These are phyloP conservation scores for Solanum aculeatissimum DNA, from an alignment of 305 asterid genomes.

Conservation along the genomic window DNA sequence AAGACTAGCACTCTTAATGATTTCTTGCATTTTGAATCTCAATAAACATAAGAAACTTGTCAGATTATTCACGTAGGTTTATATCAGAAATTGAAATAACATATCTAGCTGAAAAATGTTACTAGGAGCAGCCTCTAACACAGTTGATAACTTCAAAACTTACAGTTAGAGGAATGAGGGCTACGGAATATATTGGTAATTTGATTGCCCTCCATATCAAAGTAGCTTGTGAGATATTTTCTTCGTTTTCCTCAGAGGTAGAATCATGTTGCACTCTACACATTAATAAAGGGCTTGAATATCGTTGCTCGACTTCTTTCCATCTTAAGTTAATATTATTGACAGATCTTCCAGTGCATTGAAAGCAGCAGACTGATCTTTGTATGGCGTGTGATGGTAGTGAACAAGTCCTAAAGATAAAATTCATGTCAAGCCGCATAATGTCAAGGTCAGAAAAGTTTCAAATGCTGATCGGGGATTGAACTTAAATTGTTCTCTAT, in stretches of 20 bases:
- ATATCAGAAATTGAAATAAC: background rate
- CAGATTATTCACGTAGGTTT: background rate
- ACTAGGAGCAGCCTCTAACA: background rate
- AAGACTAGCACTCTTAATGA: background rate
- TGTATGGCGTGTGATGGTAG: constrained; percentile 5
- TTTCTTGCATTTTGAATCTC: background rate
- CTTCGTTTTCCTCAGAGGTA: constrained; percentile 15
- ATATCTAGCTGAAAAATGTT: background rate
- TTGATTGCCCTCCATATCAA: constrained; percentile 87
- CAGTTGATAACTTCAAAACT: constrained; percentile 12
- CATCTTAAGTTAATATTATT: constrained; percentile 5
- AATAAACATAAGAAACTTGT: background rate
- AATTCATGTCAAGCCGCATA: background rate
- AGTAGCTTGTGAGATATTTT: constrained; percentile 44
- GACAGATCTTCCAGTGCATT: background rate
- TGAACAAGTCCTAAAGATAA: constrained; percentile 15
- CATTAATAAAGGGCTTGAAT: constrained; percentile 5
- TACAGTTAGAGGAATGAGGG: constrained; percentile 70
- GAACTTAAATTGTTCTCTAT: background rate
- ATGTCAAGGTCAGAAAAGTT: background rate
- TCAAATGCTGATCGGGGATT: background rate
- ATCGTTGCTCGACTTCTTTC: constrained; percentile 4
- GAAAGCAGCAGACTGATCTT: constrained; percentile 14
- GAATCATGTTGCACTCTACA: constrained; percentile 20
- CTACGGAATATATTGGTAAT: constrained; percentile 82